Conservation (phyloP, 2,329 filamentous ascomycete species). For the Botrytis fragariae region DNA sequence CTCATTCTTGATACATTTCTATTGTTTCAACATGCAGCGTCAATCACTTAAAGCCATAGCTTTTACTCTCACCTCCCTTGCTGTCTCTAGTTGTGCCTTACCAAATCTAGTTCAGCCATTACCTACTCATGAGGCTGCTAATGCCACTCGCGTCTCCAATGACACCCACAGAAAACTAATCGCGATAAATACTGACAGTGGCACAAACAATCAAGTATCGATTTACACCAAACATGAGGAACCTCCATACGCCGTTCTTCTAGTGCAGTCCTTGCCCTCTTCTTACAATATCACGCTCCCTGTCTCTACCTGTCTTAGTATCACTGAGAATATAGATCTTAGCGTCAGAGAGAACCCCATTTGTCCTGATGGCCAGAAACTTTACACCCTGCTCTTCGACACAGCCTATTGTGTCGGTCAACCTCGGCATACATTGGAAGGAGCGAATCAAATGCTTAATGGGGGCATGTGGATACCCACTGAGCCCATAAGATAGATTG, state of each 20-base stretch:
- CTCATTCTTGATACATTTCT: too few species aligned
- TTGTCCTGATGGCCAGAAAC: neutral
- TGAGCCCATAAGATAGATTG: neutral
- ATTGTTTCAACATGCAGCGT: neutral
- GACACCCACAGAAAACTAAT: neutral
- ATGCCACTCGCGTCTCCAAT: neutral
- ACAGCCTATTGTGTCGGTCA: neutral
- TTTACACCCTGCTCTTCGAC: neutral
- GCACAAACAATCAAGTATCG: neutral
- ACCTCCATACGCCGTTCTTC: neutral
- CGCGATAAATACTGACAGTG: neutral
- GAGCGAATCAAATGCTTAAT: neutral
- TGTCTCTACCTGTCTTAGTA: neutral
- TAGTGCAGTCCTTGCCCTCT: neutral
- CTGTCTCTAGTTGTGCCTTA: neutral
- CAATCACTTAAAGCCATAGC: neutral
- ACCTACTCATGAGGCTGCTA: neutral
- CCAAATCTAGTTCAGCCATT: neutral
- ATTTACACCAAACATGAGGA: neutral
- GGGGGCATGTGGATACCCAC: neutral
- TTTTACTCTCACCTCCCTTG: neutral
- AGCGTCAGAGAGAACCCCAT: neutral
- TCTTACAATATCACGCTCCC: neutral
- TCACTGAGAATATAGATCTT: neutral
- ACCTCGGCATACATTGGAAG: neutral